Conservation (phyloP, 345 rosid species). For the Populus davidiana region DNA sequence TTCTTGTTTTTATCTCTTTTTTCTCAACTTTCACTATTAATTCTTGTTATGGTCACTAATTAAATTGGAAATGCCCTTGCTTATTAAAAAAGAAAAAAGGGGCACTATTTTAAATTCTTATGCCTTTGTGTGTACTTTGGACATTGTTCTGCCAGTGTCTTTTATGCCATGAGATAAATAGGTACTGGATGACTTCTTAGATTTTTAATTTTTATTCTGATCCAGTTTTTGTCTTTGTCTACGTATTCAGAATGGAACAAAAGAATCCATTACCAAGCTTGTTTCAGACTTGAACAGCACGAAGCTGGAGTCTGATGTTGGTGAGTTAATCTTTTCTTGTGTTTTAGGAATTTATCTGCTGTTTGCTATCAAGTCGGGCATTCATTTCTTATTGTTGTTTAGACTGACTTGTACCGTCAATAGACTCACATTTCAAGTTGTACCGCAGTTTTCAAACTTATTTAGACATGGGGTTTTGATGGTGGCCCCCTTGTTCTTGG, state of each 20-base stretch:
- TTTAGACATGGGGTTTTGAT: neutral
- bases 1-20: neutral
- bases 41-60: neutral
- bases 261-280: constrained; percentile 83
- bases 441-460: neutral
- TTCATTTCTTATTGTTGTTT: neutral
- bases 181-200: neutral
- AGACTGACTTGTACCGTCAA: neutral
- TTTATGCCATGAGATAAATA: neutral
- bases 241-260: constrained; percentile 75
- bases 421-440: neutral
- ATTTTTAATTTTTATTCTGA: constrained; percentile 2
- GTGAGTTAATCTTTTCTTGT: constrained; percentile 37
- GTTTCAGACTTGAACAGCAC: constrained; percentile 82
- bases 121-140: neutral
- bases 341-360: constrained; percentile 1
- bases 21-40: neutral
- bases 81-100: neutral
- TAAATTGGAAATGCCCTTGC: neutral
- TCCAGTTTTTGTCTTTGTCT: constrained; percentile 4
- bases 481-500: neutral
- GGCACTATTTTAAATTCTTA: neutral
- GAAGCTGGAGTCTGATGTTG: constrained; percentile 85
- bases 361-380: neutral
- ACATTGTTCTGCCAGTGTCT: neutral